Evolutionary conservation across 2,329 filamentous ascomycete genomes (phyloP), one percentile per base, ranked within the genome.

Genomic region (Alternaria ethzedia): DNA sequence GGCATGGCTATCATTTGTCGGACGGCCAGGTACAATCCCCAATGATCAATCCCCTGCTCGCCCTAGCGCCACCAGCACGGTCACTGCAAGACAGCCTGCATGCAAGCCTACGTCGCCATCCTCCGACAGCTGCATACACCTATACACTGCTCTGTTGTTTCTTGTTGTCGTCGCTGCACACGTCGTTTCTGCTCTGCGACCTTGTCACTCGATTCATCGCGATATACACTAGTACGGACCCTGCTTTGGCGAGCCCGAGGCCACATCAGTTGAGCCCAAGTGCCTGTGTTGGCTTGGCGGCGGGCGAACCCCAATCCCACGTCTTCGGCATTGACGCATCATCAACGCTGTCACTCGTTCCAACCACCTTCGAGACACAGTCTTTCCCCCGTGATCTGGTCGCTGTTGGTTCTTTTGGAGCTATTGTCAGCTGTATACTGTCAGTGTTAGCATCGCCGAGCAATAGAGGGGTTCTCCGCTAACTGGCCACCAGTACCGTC

Each of bases 1-100:
- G 17, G 44, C 52, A 30, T 36, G n/a, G 41, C 20, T 52, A 43
- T 41, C 57, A 61, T 61, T 64, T 56, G 59, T 32, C 52, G 57
- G 26, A 46, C 3, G 28, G 47, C 66, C 66, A 68, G 66, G 68
- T 73, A 72, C 58, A 62, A 72, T 74, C 75, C 75, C 74, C 73
- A 74, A 32, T 32, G 12, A 13, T 12, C 30, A 32, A 78, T 77
- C 74, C 75, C 65, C 64, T 71, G 75, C 72, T 58, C 57, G 68
- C 66, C 26, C 66, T 78, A 76, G 77, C 76, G 76, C 66, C 71
- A 68, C 70, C 71, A 64, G 72, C 74, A 76, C 71, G 72, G 72
- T 66, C 72, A 71, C 62, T 55, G 59, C 60, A 62, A 63, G 65
- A 67, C 69, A 66, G 68, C 68, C 71, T 76, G 74, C 74, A 77